Evolutionary conservation across 176 grass and related monocot genomes (phyloP).

Genomic region (Lolium rigidum): DNA sequence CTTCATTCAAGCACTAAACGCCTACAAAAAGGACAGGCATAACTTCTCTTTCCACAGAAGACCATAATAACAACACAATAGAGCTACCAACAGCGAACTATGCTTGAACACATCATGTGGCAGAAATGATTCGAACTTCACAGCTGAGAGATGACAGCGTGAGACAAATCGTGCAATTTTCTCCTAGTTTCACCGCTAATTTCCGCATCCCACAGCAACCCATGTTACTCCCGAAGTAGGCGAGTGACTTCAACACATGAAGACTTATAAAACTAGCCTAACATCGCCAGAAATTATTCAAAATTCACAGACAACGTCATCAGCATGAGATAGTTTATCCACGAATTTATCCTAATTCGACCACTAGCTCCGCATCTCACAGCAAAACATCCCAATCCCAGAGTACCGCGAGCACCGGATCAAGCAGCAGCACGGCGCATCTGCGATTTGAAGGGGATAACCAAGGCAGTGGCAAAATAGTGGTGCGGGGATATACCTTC

Average conservation of each 20-base stretch:
- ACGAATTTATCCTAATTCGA: background rate
- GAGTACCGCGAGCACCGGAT: background rate
- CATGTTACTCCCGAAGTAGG: background rate
- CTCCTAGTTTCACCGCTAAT: background rate
- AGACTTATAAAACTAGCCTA: background rate
- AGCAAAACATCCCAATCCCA: background rate
- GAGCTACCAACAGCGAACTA: background rate
- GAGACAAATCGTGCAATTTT: background rate
- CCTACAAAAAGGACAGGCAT: background rate
- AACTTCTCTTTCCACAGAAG: background rate
- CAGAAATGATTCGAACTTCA: background rate
- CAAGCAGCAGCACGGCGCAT: background rate
- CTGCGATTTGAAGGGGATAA: background rate
- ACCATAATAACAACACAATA: background rate
- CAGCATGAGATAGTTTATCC: background rate
- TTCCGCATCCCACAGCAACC: background rate
- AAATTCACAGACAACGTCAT: background rate
- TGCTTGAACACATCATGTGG: background rate
- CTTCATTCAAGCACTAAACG: background rate
- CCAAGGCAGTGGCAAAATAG: too few relatives aligned
- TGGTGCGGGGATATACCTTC: constrained; percentile 59
- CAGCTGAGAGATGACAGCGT: background rate
- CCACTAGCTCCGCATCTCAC: background rate
- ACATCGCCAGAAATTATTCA: background rate
- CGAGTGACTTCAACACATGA: background rate